phyloP scores from a whole-genome alignment of 2,329 filamentous ascomycete species.

The Graphilbum sp. region DNA sequence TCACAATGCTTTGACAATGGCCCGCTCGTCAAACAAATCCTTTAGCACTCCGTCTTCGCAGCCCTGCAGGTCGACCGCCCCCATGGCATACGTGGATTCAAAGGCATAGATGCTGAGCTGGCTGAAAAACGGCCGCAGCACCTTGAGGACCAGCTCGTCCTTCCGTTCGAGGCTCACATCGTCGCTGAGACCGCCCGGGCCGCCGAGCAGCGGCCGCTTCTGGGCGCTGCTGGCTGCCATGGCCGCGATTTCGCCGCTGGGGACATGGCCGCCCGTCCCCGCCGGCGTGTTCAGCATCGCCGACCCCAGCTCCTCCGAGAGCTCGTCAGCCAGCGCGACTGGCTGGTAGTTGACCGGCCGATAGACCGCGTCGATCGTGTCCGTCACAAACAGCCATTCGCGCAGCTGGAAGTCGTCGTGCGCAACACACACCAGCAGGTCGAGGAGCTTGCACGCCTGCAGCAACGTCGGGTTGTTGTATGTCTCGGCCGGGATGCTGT shows the following conservation, averaged over 20 bases:
- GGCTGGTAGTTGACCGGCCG: slow-evolving; percentile 52
- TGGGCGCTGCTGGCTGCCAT: slow-evolving; percentile 15
- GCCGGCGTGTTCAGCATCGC: slow-evolving; percentile 10
- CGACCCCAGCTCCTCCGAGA: slow-evolving; percentile 58
- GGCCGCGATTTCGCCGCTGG: slow-evolving; percentile 10
- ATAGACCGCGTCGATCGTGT: slow-evolving; percentile 93
- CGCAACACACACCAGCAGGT: slow-evolving; percentile 68
- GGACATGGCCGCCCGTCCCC: neutral
- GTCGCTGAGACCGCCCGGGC: slow-evolving; percentile 34
- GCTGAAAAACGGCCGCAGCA: slow-evolving; percentile 77
- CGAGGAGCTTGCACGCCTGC: slow-evolving; percentile 87
- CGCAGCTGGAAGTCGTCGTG: slow-evolving; percentile 97
- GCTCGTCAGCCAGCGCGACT: slow-evolving; percentile 65
- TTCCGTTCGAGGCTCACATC: slow-evolving; percentile 40
- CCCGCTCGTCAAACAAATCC: slow-evolving; percentile 69
- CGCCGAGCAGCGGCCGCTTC: slow-evolving; percentile 33
- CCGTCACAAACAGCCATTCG: slow-evolving; percentile 94
- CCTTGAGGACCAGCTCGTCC: slow-evolving; percentile 56
- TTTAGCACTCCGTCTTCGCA: slow-evolving; percentile 49
- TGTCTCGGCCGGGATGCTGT: slow-evolving; percentile 46
- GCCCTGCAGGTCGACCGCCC: slow-evolving; percentile 44
- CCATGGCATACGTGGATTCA: slow-evolving; percentile 83
- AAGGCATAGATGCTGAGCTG: slow-evolving; percentile 88
- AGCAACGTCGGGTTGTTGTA: slow-evolving; percentile 65
- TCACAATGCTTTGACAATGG: slow-evolving; percentile 42